A percentile compares a stretch with the other conserved stretches of the same genome.
These are phyloP conservation scores for Trypanosoma cruzi DNA, from an alignment of 208 protist genomes.

Conservation along the genomic window DNA sequence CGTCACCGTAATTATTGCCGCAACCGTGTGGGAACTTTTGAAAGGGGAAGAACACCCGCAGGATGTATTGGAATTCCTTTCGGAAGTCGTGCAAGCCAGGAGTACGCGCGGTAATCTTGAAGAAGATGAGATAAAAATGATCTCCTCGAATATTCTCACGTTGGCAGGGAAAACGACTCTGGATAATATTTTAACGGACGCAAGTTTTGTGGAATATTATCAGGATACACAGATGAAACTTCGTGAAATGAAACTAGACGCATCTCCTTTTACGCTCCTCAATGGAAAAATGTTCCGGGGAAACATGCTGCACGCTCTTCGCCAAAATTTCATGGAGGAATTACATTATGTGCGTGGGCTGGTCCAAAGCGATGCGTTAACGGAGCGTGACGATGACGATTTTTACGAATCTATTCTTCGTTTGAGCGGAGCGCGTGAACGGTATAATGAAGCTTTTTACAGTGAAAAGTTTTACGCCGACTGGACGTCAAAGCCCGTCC, in stretches of 20 bases:
- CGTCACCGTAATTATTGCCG: constrained; percentile 16
- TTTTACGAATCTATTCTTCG: constrained; percentile 58
- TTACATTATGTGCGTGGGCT: constrained; percentile 30
- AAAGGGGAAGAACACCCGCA: not conserved
- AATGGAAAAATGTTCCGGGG: constrained; percentile 44
- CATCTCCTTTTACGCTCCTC: constrained; percentile 37
- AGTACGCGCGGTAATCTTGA: not conserved
- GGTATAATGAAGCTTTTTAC: constrained; percentile 24
- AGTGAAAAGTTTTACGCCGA: constrained; percentile 22
- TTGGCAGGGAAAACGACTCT: constrained; percentile 9
- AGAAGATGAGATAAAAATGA: not conserved
- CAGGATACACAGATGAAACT: constrained; percentile 42
- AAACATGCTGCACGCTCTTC: constrained; percentile 1
- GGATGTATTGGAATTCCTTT: constrained; percentile 16
- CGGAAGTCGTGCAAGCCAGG: not conserved
- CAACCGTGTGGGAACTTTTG: constrained; percentile 34
- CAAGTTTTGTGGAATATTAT: constrained; percentile 37
- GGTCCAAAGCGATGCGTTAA: constrained; percentile 30
- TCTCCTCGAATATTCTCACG: constrained; percentile 2
- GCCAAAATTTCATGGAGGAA: constrained; percentile 28
- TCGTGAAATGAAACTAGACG: constrained; percentile 19
- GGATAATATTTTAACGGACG: constrained; percentile 19
- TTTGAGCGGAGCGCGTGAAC: constrained; percentile 23
- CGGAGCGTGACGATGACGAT: constrained; percentile 32
- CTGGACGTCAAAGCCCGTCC: constrained; percentile 15